Conservation (phyloP, 1,284 basidiomycete genomes). For the Phellopilus nigrolimitatus region DNA sequence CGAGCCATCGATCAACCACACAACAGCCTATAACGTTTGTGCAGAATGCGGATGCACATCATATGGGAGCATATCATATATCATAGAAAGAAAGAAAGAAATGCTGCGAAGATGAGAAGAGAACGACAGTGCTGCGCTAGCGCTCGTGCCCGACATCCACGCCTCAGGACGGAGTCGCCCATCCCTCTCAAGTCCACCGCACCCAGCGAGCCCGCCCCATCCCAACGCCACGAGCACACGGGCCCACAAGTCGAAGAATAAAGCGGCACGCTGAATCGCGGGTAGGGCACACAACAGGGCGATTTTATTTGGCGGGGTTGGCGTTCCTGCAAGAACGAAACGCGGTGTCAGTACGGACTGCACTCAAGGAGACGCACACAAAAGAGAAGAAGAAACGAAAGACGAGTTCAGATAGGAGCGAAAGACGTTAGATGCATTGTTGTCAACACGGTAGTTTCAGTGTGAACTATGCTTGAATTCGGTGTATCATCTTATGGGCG, state of each 20-base stretch:
- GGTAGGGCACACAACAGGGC: neutral
- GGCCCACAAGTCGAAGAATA: neutral
- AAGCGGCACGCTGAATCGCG: neutral
- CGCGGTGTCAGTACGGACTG: neutral
- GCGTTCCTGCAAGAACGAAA: neutral
- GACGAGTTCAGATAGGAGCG: conserved; percentile 83
- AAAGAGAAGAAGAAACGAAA: neutral
- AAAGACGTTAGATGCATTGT: conserved; percentile 83
- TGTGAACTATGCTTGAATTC: conserved; percentile 87
- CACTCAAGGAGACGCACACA: neutral
- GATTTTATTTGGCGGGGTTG: neutral
- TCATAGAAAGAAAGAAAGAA: neutral
- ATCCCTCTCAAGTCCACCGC: neutral
- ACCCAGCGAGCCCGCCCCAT: neutral
- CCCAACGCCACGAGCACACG: neutral
- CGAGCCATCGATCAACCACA: neutral
- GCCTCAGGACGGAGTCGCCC: neutral
- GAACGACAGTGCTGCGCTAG: neutral
- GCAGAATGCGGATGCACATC: neutral
- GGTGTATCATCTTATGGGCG: conserved; percentile 56
- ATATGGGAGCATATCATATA: neutral
- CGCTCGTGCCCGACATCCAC: neutral
- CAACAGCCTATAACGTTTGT: neutral
- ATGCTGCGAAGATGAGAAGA: neutral
- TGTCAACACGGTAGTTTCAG: conserved; percentile 78